Evolutionary conservation across 176 grass and related monocot species (phyloP), one percentile per base, ranked within the genome.

Genomic region (Leersia perrieri): DNA sequence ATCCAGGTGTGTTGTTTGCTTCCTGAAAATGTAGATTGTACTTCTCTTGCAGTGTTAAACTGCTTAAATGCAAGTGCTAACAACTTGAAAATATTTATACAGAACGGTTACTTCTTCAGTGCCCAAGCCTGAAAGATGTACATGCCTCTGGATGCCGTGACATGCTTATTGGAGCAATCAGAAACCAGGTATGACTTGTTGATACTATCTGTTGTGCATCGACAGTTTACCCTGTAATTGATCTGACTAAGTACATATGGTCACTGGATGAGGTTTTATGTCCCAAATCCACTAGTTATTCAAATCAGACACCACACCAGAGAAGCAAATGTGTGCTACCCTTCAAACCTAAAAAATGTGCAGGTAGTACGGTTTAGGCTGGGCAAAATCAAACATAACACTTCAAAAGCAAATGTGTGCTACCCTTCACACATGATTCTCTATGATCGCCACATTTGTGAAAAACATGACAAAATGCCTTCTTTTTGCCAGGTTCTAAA

Each of bases 41-140:
- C 13, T 5, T 74, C n/a, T 84, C 4, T 29, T 34, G 35, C 2
- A 83, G 22, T 33, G 26, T 34, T 18, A n/a, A 38, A 25, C 53
- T 11, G 53, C 53, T 4, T 23, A 58, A 58, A 25, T 25, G 53
- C 53, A 58, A 25, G 72, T 9, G 39, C 10, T 87, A 45, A 85
- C 65, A 73, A 5, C 9, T 47, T 47, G 8, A 6, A 33, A 64
- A 83, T 74, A 5, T 64, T 55, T 79, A 28, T 42, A 5, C 90
- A 98, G 96, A 98, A 62, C 91, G 88, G 55, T 83, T 95, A 62
- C 84, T 98, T 60, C 89, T 98, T 75, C 92, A 95, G 75, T 98
- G 96, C 60, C 92, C 90, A 9, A 93, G 77, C 65, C 79, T 98
- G 92, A 87, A 89, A 40, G 88, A 93, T 53, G 82, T 98, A 35